Evolutionary conservation across 441 rosid genomes (phyloP).

Genomic region (Biscutella laevigata): DNA sequence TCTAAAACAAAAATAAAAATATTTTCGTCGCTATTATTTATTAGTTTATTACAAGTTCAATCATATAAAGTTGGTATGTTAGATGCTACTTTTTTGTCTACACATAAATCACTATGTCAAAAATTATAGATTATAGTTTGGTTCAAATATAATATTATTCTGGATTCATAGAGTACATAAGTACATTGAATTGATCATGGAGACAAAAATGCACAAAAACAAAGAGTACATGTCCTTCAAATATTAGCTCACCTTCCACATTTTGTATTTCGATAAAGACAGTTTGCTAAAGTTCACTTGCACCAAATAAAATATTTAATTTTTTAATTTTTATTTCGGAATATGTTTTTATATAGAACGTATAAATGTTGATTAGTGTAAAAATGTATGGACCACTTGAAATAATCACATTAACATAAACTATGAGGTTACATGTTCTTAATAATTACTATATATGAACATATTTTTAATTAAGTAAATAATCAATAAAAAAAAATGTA

Average conservation of each 20-base stretch:
- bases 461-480: no score
- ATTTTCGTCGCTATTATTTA: not conserved
- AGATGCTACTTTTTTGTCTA: not conserved
- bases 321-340: not conserved
- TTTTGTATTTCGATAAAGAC: not conserved
- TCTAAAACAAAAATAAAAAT: not conserved
- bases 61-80: conserved; percentile 10
- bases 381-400: not conserved
- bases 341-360: not conserved
- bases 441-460: no score
- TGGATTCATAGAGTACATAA: no score
- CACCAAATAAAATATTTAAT: not conserved
- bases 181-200: not conserved
- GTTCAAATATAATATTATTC: no score
- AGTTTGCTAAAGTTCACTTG: not conserved
- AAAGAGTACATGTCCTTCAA: not conserved
- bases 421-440: no score
- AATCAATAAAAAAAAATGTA: no score
- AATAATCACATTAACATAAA: no score
- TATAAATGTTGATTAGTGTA: not conserved
- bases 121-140: not conserved
- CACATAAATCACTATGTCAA: not conserved
- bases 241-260: not conserved
- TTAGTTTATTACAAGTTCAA: no score
- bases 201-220: not conserved